Conservation (phyloP, 2,329 filamentous ascomycete species). For the Leptographium flavum region DNA sequence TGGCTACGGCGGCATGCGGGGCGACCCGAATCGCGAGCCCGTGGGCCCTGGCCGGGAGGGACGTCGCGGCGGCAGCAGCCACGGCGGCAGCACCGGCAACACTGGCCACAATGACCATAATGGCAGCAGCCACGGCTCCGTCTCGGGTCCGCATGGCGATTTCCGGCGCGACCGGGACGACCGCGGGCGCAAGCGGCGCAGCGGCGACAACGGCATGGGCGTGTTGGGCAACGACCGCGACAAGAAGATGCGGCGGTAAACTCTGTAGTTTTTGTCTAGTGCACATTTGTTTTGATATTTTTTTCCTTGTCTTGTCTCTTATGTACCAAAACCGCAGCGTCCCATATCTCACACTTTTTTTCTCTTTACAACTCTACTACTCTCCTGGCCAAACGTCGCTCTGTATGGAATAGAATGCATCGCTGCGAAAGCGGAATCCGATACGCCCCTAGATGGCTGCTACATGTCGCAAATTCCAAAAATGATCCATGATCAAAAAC, state of each 20-base stretch:
- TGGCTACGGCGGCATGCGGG: neutral
- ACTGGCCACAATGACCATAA: slow-evolving; percentile 18
- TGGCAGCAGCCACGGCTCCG: slow-evolving; percentile 6
- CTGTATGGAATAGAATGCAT: no score
- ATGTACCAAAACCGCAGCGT: no score
- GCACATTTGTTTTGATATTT: neutral
- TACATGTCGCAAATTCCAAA: no score
- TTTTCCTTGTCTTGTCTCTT: no score
- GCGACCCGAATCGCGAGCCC: slow-evolving; percentile 15
- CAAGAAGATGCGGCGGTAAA: slow-evolving; percentile 38
- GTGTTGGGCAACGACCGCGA: slow-evolving; percentile 33
- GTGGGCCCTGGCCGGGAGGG: slow-evolving; percentile 16
- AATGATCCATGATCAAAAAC: no score
- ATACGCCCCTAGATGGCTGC: no score
- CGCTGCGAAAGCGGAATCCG: no score
- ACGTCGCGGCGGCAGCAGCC: slow-evolving; percentile 17
- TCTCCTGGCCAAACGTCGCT: no score
- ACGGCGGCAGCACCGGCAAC: slow-evolving; percentile 8
- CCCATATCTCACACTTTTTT: no score
- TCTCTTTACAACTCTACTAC: no score
- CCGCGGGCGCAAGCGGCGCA: slow-evolving; percentile 27
- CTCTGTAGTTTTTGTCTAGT: neutral
- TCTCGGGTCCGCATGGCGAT: slow-evolving; percentile 7
- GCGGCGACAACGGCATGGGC: slow-evolving; percentile 37
- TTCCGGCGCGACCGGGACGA: slow-evolving; percentile 19